Evolutionary conservation across 305 asterid genomes (phyloP).

Genomic region (Striga hermonthica): DNA sequence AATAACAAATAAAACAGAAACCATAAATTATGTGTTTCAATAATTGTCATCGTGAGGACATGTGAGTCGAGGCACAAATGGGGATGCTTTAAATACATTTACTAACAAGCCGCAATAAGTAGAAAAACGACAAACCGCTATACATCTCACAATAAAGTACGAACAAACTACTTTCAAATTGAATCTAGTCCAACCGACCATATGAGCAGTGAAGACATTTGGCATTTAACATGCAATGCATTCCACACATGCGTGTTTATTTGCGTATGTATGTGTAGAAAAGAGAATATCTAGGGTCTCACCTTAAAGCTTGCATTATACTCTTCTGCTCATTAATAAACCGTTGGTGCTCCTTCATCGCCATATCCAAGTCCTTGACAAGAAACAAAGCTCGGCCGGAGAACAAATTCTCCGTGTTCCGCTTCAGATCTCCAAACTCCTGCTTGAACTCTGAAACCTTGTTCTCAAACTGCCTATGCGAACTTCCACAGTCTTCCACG

Average conservation of each 20-base stretch:
- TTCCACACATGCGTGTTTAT: not conserved
- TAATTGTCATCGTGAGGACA: not conserved
- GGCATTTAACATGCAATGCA: too few species aligned
- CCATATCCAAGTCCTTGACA: constrained; percentile 62
- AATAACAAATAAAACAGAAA: constrained; percentile 3
- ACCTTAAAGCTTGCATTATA: constrained; percentile 97
- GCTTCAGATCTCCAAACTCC: constrained; percentile 85
- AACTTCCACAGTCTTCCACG: constrained; percentile 74
- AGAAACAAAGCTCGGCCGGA: constrained; percentile 69
- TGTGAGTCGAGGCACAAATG: not conserved
- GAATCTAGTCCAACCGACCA: too few species aligned
- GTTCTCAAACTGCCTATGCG: constrained; percentile 88
- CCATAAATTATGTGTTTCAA: constrained; percentile 6
- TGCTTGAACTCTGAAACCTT: constrained; percentile 82
- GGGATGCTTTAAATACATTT: not conserved
- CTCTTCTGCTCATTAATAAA: constrained; percentile 76
- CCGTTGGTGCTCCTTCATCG: constrained; percentile 66
- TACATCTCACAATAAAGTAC: not conserved
- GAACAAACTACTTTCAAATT: not conserved
- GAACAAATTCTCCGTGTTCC: constrained; percentile 62
- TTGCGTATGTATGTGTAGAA: not conserved
- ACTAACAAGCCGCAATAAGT: not conserved
- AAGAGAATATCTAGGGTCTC: constrained; percentile 15
- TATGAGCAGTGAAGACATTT: too few species aligned
- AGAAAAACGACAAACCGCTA: not conserved